These are phyloP conservation scores for Rhinocladiella similis DNA, from an alignment of 2,329 filamentous ascomycete species.

Conservation along the genomic window DNA sequence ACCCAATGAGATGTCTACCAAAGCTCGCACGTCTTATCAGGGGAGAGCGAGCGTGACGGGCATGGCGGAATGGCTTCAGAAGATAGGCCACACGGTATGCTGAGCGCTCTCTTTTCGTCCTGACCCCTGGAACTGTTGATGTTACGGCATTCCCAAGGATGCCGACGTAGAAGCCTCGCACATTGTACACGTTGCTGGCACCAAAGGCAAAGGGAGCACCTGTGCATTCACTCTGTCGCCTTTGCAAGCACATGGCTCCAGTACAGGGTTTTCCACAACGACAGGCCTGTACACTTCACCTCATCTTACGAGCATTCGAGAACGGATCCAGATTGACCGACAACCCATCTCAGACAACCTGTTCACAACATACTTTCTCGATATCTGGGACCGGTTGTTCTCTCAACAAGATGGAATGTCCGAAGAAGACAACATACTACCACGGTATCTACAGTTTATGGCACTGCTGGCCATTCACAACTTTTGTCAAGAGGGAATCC, in stretches of 20 bases:
- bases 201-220: conserved; percentile 90
- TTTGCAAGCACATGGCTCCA: conserved; percentile 57
- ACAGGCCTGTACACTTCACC: conserved; percentile 84
- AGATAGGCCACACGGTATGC: conserved; percentile 8
- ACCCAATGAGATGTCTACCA: neutral
- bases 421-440: conserved; percentile 63
- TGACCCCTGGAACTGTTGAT: neutral
- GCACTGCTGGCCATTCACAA: conserved; percentile 84
- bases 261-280: conserved; percentile 42
- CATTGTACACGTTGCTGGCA: conserved; percentile 82
- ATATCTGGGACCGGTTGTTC: conserved; percentile 70
- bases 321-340: conserved; percentile 80
- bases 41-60: conserved; percentile 4
- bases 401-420: conserved; percentile 46
- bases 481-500: conserved; percentile 73
- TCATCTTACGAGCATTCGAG: conserved; percentile 77
- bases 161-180: conserved; percentile 29
- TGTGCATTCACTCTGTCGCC: conserved; percentile 80
- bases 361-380: conserved; percentile 78
- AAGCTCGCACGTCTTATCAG: neutral
- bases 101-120: neutral
- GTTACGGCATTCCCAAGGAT: neutral
- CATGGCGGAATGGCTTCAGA: conserved; percentile 4
- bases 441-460: conserved; percentile 88
- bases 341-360: conserved; percentile 64